Evolutionary conservation across 176 grass and related monocot genomes (phyloP).

Genomic region (Carex parvula): DNA sequence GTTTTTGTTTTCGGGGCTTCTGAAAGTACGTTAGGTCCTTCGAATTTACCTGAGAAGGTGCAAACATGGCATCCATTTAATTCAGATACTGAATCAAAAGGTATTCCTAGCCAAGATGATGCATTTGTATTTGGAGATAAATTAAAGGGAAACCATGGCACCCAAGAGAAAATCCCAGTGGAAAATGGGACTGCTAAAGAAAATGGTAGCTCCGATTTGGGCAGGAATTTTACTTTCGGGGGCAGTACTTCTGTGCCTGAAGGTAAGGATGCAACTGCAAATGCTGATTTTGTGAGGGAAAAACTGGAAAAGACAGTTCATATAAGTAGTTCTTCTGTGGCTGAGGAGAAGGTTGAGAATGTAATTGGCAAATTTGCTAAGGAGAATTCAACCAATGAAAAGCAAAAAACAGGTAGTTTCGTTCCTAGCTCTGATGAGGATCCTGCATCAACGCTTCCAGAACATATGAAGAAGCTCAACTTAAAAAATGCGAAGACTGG

Average conservation of each 20-base stretch:
- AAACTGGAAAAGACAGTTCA: conserved; percentile 14
- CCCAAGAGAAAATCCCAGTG: neutral
- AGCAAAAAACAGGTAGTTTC: conserved; percentile 25
- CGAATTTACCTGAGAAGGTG: conserved; percentile 14
- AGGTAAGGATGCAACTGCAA: neutral
- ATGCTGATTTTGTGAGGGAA: conserved; percentile 35
- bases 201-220: neutral
- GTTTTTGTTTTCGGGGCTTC: conserved; percentile 23
- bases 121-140: conserved; percentile 17
- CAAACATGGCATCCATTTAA: conserved; percentile 23
- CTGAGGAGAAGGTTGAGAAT: conserved; percentile 10
- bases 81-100: conserved; percentile 9
- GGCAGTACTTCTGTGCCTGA: neutral
- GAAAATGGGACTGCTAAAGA: neutral
- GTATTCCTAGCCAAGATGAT: neutral
- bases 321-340: conserved; percentile 15
- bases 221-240: conserved; percentile 10
- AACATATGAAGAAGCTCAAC: conserved; percentile 54
- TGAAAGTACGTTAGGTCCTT: neutral
- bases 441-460: conserved; percentile 31
- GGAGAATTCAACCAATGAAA: conserved; percentile 20
- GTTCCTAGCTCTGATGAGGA: conserved; percentile 33
- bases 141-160: neutral
- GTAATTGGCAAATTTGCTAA: neutral
- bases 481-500: conserved; percentile 28